Percentiles rank a stretch among this genome's conserved stretches.
Evolutionary conservation across 2,329 filamentous ascomycete genomes (phyloP).

Genomic region (Reticulascus tulasneorum): DNA sequence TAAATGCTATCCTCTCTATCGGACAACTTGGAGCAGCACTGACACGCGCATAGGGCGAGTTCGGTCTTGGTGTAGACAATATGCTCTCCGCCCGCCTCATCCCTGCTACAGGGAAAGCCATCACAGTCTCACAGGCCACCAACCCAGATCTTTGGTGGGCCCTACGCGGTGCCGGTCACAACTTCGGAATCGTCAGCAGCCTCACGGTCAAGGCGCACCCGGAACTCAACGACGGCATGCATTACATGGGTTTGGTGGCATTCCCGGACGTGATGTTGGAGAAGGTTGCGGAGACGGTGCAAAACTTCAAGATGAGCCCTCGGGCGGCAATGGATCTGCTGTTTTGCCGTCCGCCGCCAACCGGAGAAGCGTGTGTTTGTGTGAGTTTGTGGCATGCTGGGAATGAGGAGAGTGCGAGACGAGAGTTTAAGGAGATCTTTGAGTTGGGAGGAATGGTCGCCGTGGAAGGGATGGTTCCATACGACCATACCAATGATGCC

Average conservation of each 20-base stretch:
- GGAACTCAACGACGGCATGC: constrained; percentile 22
- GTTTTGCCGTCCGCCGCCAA: constrained; percentile 23
- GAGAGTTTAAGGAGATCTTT: constrained; percentile 30
- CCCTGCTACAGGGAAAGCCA: constrained; percentile 18
- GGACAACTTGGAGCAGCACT: neutral
- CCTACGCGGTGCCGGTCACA: constrained; percentile 44
- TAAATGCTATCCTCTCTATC: too few species aligned
- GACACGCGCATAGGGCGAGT: constrained; percentile 11
- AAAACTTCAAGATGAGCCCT: constrained; percentile 31
- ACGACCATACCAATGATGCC: too few species aligned
- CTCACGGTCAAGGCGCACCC: constrained; percentile 36
- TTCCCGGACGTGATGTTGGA: constrained; percentile 23
- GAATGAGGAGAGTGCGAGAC: constrained; percentile 21
- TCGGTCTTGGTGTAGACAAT: constrained; percentile 24
- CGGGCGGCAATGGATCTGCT: constrained; percentile 28
- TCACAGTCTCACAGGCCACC: constrained; percentile 18
- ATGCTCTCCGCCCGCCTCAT: constrained; percentile 26
- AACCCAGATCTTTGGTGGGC: constrained; percentile 44
- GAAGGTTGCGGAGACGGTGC: constrained; percentile 28
- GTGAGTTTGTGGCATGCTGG: constrained; percentile 25
- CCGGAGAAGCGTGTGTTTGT: constrained; percentile 21
- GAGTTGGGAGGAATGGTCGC: constrained; percentile 24
- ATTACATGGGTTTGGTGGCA: constrained; percentile 21
- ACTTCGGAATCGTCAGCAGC: constrained; percentile 45
- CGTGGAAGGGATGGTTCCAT: constrained; percentile 24